Conservation (phyloP, 495 filamentous ascomycete genomes). For the Penicillium ochrochloron region DNA sequence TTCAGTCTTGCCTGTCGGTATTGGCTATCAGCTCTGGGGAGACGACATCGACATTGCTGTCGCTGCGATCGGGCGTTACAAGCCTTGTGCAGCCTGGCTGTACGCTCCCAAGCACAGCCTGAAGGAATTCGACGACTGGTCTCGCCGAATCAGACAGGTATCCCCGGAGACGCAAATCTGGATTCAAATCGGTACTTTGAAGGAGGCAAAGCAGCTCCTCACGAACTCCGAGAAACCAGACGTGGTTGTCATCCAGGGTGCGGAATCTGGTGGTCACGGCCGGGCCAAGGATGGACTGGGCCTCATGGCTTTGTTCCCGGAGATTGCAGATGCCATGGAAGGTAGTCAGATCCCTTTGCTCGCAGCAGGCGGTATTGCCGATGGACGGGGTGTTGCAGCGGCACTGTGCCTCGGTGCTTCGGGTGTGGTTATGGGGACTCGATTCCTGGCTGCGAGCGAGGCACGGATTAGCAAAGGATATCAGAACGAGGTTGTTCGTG, state of each 20-base stretch:
- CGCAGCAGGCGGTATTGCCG: conserved; percentile 74
- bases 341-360: conserved; percentile 57
- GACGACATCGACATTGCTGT: conserved; percentile 51
- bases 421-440: conserved; percentile 71
- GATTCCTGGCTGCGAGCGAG: conserved; percentile 70
- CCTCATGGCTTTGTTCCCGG: conserved; percentile 60
- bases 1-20: conserved; percentile 58
- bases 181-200: conserved; percentile 69
- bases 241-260: conserved; percentile 73
- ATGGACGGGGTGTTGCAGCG: conserved; percentile 68
- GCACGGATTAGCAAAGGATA: conserved; percentile 64
- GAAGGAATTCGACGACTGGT: conserved; percentile 60
- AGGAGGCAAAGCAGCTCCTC: conserved; percentile 54
- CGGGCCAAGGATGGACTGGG: conserved; percentile 59
- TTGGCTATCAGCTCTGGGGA: conserved; percentile 66
- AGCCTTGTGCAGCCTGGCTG: conserved; percentile 72
- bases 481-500: conserved; percentile 61
- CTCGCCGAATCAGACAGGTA: conserved; percentile 49
- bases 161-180: conserved; percentile 60
- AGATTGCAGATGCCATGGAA: conserved; percentile 60
- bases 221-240: conserved; percentile 53
- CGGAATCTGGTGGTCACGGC: conserved; percentile 78
- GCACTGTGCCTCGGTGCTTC: conserved; percentile 69
- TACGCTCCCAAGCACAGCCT: conserved; percentile 60
- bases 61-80: conserved; percentile 46